Evolutionary conservation across 768 basidiomycete species (phyloP).

Genomic region (Phaeotremella skinneri): DNA sequence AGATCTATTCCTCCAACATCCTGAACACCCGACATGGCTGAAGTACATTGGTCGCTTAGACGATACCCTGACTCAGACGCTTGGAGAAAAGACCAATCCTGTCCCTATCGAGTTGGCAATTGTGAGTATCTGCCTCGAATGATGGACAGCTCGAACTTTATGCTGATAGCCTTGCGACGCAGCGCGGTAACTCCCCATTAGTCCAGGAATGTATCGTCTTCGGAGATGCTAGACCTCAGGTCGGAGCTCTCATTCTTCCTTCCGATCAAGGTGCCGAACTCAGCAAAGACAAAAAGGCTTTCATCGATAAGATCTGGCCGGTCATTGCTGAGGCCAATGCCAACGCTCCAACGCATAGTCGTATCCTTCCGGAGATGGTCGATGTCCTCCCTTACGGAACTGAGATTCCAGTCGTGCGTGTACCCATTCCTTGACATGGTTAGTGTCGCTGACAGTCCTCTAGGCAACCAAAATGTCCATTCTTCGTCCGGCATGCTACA

Average conservation of each 20-base stretch:
- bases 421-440: not conserved
- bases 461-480: slow-evolving; percentile 60
- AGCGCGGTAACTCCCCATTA: slow-evolving; percentile 56
- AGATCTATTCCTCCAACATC: slow-evolving; percentile 59
- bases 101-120: slow-evolving; percentile 60
- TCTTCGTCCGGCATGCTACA: slow-evolving; percentile 58
- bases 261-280: slow-evolving; percentile 52
- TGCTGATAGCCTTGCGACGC: slow-evolving; percentile 1
- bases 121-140: slow-evolving; percentile 19
- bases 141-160: not conserved
- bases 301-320: slow-evolving; percentile 54
- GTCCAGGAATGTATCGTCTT: slow-evolving; percentile 61
- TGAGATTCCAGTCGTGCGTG: slow-evolving; percentile 53
- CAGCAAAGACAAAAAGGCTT: slow-evolving; percentile 46
- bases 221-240: slow-evolving; percentile 57
- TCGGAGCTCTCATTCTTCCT: slow-evolving; percentile 59
- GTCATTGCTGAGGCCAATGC: slow-evolving; percentile 59
- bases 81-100: slow-evolving; percentile 62
- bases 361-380: slow-evolving; percentile 58
- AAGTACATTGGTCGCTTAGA: slow-evolving; percentile 61
- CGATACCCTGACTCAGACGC: slow-evolving; percentile 56
- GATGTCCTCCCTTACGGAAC: slow-evolving; percentile 57
- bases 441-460: slow-evolving; percentile 6
- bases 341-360: slow-evolving; percentile 59
- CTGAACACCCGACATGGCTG: slow-evolving; percentile 53